Percentiles rank a stretch among this genome's conserved stretches.
Conservation (phyloP, 176 grass and related monocot genomes). For the Oryza glumipatula region DNA sequence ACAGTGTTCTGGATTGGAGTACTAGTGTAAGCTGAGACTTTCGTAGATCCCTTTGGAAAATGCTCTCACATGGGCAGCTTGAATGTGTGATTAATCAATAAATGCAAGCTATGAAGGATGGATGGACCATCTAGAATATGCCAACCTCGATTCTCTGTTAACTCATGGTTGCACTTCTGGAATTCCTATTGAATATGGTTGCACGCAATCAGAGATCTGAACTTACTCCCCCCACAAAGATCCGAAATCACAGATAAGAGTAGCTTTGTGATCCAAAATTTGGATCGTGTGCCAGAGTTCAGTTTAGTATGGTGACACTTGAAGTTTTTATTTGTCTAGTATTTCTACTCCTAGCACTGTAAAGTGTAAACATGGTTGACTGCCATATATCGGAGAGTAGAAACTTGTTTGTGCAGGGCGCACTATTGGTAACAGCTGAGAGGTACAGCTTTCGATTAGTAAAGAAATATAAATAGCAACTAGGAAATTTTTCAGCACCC, state of each 20-base stretch:
- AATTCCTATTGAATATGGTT: not conserved
- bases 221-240: not conserved
- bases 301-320: not conserved
- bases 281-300: not conserved
- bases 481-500: not conserved
- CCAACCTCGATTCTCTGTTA: slow-evolving; percentile 13
- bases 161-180: not conserved
- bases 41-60: not conserved
- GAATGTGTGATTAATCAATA: not conserved
- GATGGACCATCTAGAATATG: slow-evolving; percentile 33
- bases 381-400: not conserved
- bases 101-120: slow-evolving; percentile 29
- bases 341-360: not conserved
- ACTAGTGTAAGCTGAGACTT: not conserved
- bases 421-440: too few relatives aligned
- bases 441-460: not conserved
- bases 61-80: slow-evolving; percentile 38
- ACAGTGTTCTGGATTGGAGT: not conserved
- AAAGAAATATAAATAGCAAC: not conserved
- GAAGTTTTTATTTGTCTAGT: not conserved
- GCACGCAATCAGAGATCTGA: not conserved
- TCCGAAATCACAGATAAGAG: not conserved
- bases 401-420: not conserved
- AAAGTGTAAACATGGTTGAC: not conserved
- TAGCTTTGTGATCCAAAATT: not conserved